Percentiles rank a stretch among this genome's conserved stretches.
These are phyloP conservation scores for Halophytophthora polymorphica DNA, from an alignment of 352 stramenopile species.

Conservation along the genomic window DNA sequence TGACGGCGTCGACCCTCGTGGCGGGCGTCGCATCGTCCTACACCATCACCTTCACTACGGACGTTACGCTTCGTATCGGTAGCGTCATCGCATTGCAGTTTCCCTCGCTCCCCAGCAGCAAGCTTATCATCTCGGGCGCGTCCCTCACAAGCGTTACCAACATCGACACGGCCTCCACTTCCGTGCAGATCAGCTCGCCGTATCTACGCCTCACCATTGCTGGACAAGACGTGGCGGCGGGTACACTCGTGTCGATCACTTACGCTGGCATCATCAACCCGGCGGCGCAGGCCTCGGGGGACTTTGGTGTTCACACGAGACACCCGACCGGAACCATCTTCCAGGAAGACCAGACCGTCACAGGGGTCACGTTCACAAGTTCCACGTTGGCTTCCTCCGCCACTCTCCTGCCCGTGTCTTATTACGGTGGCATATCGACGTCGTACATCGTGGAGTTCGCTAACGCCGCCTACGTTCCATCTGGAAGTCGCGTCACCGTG, in stretches of 20 bases:
- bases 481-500: slow-evolving; percentile 32
- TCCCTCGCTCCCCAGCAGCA: slow-evolving; percentile 31
- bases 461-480: slow-evolving; percentile 41
- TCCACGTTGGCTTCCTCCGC: slow-evolving; percentile 27
- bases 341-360: slow-evolving; percentile 28
- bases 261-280: slow-evolving; percentile 54
- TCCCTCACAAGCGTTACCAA: slow-evolving; percentile 15
- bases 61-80: slow-evolving; percentile 33
- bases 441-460: slow-evolving; percentile 40
- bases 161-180: slow-evolving; percentile 30
- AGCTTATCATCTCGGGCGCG: slow-evolving; percentile 28
- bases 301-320: slow-evolving; percentile 45
- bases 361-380: slow-evolving; percentile 21
- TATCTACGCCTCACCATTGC: slow-evolving; percentile 38
- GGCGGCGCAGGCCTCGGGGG: slow-evolving; percentile 27
- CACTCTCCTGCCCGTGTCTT: slow-evolving; percentile 36
- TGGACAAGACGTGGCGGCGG: slow-evolving; percentile 22
- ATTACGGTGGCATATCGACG: slow-evolving; percentile 40
- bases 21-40: slow-evolving; percentile 33
- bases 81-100: slow-evolving; percentile 47
- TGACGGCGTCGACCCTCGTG: slow-evolving; percentile 23
- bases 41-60: slow-evolving; percentile 41
- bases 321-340: slow-evolving; percentile 34
- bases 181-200: slow-evolving; percentile 23
- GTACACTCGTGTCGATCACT: slow-evolving; percentile 28